Evolutionary conservation across 768 basidiomycete species (phyloP).

Genomic region (Lactifluus pinguis): DNA sequence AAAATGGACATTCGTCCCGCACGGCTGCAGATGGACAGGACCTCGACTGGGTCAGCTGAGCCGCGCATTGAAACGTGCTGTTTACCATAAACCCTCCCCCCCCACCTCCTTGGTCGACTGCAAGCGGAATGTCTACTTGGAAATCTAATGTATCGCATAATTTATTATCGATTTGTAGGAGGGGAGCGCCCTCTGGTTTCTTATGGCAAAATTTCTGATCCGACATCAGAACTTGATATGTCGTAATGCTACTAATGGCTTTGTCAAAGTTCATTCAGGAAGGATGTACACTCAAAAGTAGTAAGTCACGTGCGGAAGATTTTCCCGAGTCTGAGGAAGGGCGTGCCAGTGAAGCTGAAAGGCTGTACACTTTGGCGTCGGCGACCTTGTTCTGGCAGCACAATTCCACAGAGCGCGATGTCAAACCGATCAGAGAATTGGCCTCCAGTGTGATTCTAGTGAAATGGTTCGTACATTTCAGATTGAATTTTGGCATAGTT

Average conservation of each 20-base stretch:
- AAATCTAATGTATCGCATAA: conserved; percentile 10
- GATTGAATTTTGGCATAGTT: no score
- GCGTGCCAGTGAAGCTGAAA: no score
- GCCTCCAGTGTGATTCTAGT: no score
- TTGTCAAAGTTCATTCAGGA: background rate
- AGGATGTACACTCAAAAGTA: background rate
- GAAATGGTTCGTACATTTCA: no score
- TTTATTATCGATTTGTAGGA: background rate
- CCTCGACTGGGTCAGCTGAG: conserved; percentile 11
- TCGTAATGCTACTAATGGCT: background rate
- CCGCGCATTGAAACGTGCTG: background rate
- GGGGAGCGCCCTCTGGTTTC: background rate
- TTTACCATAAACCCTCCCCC: background rate
- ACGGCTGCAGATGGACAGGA: conserved; percentile 6
- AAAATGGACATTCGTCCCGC: conserved; percentile 12
- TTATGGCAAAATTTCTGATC: background rate
- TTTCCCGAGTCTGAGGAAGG: no score
- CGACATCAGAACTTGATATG: background rate
- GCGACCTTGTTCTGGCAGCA: no score
- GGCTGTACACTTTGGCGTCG: no score
- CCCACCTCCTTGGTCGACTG: background rate
- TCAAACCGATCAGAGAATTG: no score
- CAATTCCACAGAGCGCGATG: no score
- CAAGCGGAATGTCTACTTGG: background rate
- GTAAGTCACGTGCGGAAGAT: no score